These are phyloP conservation scores for Cnidoscolus chayamansa DNA, from an alignment of 441 rosid genomes.

Conservation along the genomic window DNA sequence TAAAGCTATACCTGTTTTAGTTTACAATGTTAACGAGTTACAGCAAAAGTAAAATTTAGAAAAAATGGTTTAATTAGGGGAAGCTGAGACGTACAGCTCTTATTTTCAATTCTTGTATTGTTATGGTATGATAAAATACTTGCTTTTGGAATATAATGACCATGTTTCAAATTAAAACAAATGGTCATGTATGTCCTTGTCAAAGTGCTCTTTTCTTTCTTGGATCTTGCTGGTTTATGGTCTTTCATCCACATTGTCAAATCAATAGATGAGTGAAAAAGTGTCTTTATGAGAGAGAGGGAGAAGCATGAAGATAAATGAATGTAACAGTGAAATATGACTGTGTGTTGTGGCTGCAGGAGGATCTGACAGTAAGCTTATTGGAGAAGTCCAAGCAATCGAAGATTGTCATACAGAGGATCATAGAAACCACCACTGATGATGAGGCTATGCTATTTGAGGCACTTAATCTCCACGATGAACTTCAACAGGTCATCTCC, in stretches of 20 bases:
- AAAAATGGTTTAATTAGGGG: not conserved
- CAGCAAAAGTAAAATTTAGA: no score
- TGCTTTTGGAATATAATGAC: no score
- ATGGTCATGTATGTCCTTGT: not conserved
- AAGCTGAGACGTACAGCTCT: no score
- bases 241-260: not conserved
- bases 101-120: no score
- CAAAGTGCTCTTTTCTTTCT: not conserved
- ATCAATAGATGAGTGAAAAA: not conserved
- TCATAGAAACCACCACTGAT: slow-evolving; percentile 68
- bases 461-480: slow-evolving; percentile 75
- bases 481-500: slow-evolving; percentile 55
- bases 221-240: not conserved
- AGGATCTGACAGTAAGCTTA: slow-evolving; percentile 60
- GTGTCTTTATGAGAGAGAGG: no score
- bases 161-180: no score
- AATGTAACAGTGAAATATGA: not conserved
- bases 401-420: slow-evolving; percentile 57
- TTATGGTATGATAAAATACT: no score
- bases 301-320: not conserved
- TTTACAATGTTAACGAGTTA: no score
- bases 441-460: slow-evolving; percentile 79
- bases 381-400: slow-evolving; percentile 76
- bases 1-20: not conserved
- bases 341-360: slow-evolving; percentile 40